A percentile compares a stretch with the other conserved stretches of the same genome.
Conservation (phyloP, 768 basidiomycete species). For the Cyclocybe cylindracea region DNA sequence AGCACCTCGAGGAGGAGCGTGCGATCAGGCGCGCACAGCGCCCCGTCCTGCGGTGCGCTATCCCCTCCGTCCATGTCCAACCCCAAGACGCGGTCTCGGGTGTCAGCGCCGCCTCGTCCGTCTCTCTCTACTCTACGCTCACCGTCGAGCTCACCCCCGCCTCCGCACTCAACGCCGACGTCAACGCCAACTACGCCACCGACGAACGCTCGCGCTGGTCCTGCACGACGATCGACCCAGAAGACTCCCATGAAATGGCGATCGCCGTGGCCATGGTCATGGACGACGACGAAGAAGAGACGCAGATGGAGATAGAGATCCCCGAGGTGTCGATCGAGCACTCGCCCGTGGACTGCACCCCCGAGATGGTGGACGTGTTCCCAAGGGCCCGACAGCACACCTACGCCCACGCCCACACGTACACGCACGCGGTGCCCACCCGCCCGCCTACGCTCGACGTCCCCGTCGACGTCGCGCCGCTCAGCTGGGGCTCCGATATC, state of each 20-base stretch:
- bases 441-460: conserved; percentile 20
- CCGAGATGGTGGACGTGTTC: too few species aligned
- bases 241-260: too few species aligned
- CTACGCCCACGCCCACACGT: neutral
- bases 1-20: conserved; percentile 1
- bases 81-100: conserved; percentile 10
- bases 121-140: neutral
- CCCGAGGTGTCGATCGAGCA: too few species aligned
- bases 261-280: too few species aligned
- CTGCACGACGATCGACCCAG: too few species aligned
- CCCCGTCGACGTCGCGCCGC: conserved; percentile 24
- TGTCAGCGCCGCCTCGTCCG: conserved; percentile 13
- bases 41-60: conserved; percentile 24
- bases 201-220: too few species aligned
- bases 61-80: conserved; percentile 18
- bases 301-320: too few species aligned
- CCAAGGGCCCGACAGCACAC: neutral
- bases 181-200: too few species aligned
- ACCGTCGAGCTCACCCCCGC: neutral
- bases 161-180: too few species aligned
- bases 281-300: too few species aligned
- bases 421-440: neutral
- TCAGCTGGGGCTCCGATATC: conserved; percentile 22
- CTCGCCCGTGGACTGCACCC: too few species aligned
- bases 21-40: conserved; percentile 7